Conservation (phyloP, 1,284 basidiomycete species). For the Trametes hirsuta region DNA sequence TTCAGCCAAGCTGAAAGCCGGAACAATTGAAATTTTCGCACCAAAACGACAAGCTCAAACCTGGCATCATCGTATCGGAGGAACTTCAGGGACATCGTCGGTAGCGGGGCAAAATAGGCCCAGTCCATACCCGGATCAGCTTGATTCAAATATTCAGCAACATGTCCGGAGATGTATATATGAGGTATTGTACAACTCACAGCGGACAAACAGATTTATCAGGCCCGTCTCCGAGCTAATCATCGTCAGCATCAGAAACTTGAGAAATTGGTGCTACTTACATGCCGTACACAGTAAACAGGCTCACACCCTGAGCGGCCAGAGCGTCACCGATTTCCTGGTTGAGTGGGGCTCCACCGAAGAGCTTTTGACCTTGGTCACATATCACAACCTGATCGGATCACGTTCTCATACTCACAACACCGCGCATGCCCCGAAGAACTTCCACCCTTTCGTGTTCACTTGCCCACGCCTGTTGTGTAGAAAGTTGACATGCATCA, state of each 20-base stretch:
- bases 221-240: constrained; percentile 26
- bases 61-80: constrained; percentile 21
- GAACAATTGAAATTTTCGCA: background rate
- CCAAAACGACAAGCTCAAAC: constrained; percentile 27
- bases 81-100: constrained; percentile 3
- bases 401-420: constrained; percentile 13
- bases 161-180: background rate
- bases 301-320: constrained; percentile 12
- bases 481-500: too few relatives aligned
- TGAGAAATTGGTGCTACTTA: background rate
- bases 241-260: background rate
- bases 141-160: background rate
- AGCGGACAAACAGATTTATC: constrained; percentile 19
- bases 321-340: constrained; percentile 13
- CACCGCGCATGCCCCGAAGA: constrained; percentile 23
- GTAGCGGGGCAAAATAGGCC: constrained; percentile 23
- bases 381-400: too few relatives aligned
- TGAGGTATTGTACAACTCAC: constrained; percentile 6
- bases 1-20: background rate
- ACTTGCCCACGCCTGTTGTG: constrained; percentile 23
- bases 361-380: background rate
- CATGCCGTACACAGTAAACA: constrained; percentile 14
- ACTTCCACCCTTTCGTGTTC: constrained; percentile 21
- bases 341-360: constrained; percentile 16
- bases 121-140: constrained; percentile 28